Evolutionary conservation across 2,329 filamentous ascomycete genomes (phyloP), one percentile per base, ranked within the genome.

Genomic region (Pseudogymnoascus sp.): DNA sequence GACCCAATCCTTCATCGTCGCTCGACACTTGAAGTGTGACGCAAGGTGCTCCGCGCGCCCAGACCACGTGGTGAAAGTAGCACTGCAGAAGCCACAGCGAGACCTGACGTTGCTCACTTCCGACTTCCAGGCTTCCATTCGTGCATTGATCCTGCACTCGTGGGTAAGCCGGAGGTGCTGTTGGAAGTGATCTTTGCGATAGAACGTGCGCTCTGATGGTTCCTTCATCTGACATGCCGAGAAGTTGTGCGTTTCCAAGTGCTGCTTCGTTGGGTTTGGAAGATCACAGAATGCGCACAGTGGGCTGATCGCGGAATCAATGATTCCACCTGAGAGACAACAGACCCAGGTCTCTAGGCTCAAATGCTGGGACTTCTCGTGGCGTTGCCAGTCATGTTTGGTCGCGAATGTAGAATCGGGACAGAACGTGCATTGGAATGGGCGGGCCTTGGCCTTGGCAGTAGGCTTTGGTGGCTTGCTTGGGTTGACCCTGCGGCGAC

Each of bases 131-230:
- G 75, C 74, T 26, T 86, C 81, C 83, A 86, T 86, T 62, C 76
- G 78, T 0, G 76, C 68, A 2, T 76, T 77, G 71, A 85, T 79
- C 66, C 82, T 83, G 67, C 80, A 81, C 65, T 79, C 78, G 69
- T 86, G 84, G 77, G 86, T 84, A 62, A 86, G 74, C 37, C 83
- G 78, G 34, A 86, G 73, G 71, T 86, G 84, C 68, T 86, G 84
- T 60, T 83, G 79, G 11, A 86, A 76, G 69, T 86, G 84, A 68
- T 86, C 84, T 71, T 86, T 86, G 26, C 84, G 77, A 69, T 83
- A 86, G 71, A 86, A 86, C 0, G 82, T 86, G 37, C 84, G 78
- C 64, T 85, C 81, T 54, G 84, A 80, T 2, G 40, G 23, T 37
- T 42, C 82, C 71, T 86, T 86, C 67, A 86, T 83, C 67, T 83